phyloP scores from a whole-genome alignment of 208 protist species.

The Acanthamoeba triangularis region DNA sequence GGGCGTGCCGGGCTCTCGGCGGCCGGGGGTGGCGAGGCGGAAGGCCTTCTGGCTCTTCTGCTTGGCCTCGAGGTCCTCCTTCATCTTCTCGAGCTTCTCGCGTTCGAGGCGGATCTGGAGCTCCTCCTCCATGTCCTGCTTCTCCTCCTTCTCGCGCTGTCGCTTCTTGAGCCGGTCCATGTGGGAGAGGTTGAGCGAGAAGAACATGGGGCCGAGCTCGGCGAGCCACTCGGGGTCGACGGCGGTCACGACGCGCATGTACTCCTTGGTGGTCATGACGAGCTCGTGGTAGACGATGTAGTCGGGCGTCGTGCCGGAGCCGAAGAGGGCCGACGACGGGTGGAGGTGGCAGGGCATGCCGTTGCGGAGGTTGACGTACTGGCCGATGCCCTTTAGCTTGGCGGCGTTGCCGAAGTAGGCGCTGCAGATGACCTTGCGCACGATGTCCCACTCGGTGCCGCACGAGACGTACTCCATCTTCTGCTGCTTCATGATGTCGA shows the following conservation, averaged over 20 bases:
- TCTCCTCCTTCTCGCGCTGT: slow-evolving; percentile 62
- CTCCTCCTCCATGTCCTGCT: slow-evolving; percentile 72
- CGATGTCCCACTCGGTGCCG: slow-evolving; percentile 93
- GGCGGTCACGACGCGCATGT: slow-evolving; percentile 97
- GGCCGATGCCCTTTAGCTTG: slow-evolving; percentile 95
- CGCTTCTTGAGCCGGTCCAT: slow-evolving; percentile 48
- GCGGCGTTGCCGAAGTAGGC: slow-evolving; percentile 98
- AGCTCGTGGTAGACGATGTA: slow-evolving; percentile 99
- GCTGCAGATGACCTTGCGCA: slow-evolving; percentile 96
- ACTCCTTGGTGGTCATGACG: slow-evolving; percentile 98
- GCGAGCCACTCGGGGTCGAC: slow-evolving; percentile 99
- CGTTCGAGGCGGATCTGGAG: slow-evolving; percentile 20
- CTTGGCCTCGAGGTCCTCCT: slow-evolving; percentile 70
- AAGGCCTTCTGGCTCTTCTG: slow-evolving; percentile 41
- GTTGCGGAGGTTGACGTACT: slow-evolving; percentile 98
- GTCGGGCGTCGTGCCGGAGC: slow-evolving; percentile 96
- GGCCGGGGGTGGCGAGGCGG: slow-evolving; percentile 63
- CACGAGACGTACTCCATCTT: slow-evolving; percentile 89
- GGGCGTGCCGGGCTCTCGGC: slow-evolving; percentile 57
- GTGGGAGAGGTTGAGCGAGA: slow-evolving; percentile 76
- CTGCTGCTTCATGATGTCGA: slow-evolving; percentile 96
- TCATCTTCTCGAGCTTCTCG: slow-evolving; percentile 68
- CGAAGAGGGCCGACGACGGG: slow-evolving; percentile 98
- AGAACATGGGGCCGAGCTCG: slow-evolving; percentile 95
- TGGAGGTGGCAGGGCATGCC: slow-evolving; percentile 98